phyloP scores from a whole-genome alignment of 768 basidiomycete genomes.

The Mycena filopes region DNA sequence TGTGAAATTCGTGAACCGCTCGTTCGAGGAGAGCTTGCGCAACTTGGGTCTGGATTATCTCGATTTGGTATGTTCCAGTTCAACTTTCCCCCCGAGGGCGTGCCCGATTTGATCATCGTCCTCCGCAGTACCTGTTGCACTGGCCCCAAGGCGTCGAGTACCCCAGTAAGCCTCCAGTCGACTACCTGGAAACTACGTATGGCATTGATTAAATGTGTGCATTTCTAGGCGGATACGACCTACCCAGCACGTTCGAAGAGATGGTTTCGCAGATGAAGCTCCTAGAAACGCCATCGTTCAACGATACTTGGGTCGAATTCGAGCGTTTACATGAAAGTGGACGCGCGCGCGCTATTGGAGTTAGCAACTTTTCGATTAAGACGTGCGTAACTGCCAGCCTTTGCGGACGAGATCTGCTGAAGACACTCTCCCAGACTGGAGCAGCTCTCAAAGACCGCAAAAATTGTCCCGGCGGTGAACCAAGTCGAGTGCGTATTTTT shows the following conservation, averaged over 20 bases:
- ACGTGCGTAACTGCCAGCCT: conserved; percentile 47
- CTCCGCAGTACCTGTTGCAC: conserved; percentile 59
- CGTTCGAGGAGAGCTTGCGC: conserved; percentile 53
- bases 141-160: conserved; percentile 55
- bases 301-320: conserved; percentile 60
- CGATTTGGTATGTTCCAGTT: conserved; percentile 49
- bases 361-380: conserved; percentile 70
- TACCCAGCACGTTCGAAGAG: conserved; percentile 49
- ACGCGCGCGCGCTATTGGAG: conserved; percentile 62
- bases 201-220: too few species aligned
- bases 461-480: conserved; percentile 57
- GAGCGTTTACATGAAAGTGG: conserved; percentile 60
- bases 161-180: conserved; percentile 39
- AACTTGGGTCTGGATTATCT: conserved; percentile 57
- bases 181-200: too few species aligned
- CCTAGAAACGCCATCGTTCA: conserved; percentile 47
- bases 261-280: conserved; percentile 35
- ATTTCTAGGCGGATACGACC: conserved; percentile 27
- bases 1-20: conserved; percentile 48
- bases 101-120: not conserved
- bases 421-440: conserved; percentile 44
- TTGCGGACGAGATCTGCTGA: not conserved
- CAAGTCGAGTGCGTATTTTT: conserved; percentile 55
- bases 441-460: conserved; percentile 52
- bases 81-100: not conserved